Base-by-base conservation (phyloP, 2,329 filamentous ascomycete genomes). In the Diaporthe australafricana region DNA sequence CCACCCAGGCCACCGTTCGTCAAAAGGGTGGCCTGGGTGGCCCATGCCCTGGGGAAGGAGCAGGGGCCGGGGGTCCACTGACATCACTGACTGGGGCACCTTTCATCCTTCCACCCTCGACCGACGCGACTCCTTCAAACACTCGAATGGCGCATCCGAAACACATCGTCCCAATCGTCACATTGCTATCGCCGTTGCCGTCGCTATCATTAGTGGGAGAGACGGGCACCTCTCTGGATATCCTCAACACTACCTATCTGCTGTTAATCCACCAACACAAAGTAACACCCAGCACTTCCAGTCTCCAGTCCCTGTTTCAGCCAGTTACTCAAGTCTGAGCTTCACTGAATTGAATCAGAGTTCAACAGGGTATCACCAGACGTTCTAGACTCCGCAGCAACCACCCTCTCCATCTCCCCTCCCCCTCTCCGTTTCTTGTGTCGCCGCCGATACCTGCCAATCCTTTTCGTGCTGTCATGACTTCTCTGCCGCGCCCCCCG, bases 111-210 rank as follows among this genome's bases (percentile, higher is more conserved):
- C 7, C 20, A 57, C 52, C 20, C 11, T 38, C 14, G 25, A 30
- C 48, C 22, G 38, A 30, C 52, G 45, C 38, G 25, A 35, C 67
- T 38, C 70, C 70, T 70, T 72, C 67, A 72, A 72, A 72, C 70
- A 63, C 66, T 53, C 42, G 47, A 25, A 66, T 14, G 12, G 48
- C 66, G n/a, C 30, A 70, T 70, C 67, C 70, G 70, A 72, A 72
- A 72, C 70, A 66, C 50, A 72, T 52, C 70, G 45, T 66, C 35
- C 35, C 42, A 35, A 35, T 32, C 47, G 40, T 55, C 68, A 63
- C 55, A 57, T 42, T 47, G 55, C 45, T 38, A 30, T 47, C 35
- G 53, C 32, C 25, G 32, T 60, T 22, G 53, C n/a, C 32, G n/a
- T 27, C 67, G 47, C 42, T 32, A 47, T 38, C 55, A 65, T 35